These are phyloP conservation scores for Aspergillus ochraceus DNA, from an alignment of 2,329 filamentous ascomycete genomes.

Conservation along the genomic window DNA sequence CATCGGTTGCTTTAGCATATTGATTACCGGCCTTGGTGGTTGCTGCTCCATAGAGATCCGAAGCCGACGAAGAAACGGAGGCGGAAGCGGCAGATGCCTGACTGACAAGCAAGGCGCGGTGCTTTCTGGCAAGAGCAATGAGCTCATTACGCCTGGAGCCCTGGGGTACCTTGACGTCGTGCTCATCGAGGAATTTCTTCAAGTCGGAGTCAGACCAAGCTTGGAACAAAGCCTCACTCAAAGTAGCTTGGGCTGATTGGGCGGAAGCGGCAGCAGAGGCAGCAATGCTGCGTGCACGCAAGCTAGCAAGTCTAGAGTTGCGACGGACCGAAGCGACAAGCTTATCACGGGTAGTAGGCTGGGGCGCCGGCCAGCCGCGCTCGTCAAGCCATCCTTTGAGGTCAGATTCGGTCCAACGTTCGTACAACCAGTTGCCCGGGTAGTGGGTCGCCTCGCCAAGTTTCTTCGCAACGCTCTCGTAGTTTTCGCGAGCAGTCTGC, in stretches of 20 bases:
- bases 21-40: constrained; percentile 74
- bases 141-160: constrained; percentile 89
- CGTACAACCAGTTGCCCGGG: constrained; percentile 92
- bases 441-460: constrained; percentile 77
- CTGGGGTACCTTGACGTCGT: constrained; percentile 84
- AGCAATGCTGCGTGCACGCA: constrained; percentile 64
- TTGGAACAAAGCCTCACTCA: constrained; percentile 82
- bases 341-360: constrained; percentile 80
- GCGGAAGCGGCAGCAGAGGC: constrained; percentile 64
- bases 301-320: constrained; percentile 77
- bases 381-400: constrained; percentile 92
- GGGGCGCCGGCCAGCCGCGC: constrained; percentile 80
- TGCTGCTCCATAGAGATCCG: constrained; percentile 63
- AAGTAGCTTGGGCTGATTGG: constrained; percentile 67
- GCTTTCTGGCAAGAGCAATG: constrained; percentile 83
- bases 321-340: constrained; percentile 86
- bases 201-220: constrained; percentile 87
- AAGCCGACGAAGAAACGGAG: constrained; percentile 46
- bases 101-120: constrained; percentile 63
- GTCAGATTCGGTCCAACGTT: constrained; percentile 87
- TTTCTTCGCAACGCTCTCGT: constrained; percentile 74
- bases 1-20: constrained; percentile 73
- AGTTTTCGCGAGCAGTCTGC: constrained; percentile 74
- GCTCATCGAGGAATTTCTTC: constrained; percentile 92
- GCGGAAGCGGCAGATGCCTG: constrained; percentile 55